Base-by-base conservation (phyloP, 148 eudicot species). In the Chenopodium formosanum region DNA sequence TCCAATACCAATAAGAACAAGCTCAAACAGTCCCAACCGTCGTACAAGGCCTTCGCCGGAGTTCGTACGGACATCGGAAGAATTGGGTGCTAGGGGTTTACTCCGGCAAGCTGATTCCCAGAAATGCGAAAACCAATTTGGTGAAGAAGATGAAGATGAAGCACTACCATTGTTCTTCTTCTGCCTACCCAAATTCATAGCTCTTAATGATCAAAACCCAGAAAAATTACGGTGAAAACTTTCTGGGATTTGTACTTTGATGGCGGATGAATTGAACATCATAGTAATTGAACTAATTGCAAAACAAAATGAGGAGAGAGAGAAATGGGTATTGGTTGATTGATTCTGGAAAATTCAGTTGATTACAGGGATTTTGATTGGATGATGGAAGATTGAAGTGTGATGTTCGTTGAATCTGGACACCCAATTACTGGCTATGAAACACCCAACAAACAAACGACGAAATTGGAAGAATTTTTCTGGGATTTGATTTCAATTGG, bases 1-100 rank as follows among this genome's bases (percentile, higher is more conserved):
- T 14, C 99, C 99, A 40, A 95, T 83, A 37, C 99, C 99, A 29
- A 95, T 79, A 0, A 95, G 91, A 63, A 95, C 60, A 16, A 95
- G 92, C 83, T 95, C 99, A 52, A 91, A 74, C 1, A 94, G 87
- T 6, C 97, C 91, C 23, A 95, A 88, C 40, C 97, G 94, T 9
- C 99, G 92, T 16, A 92, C 82, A 1, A 95, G 89, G 1, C 94
- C 94, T 0, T 89, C 92, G 17, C 91, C 91, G 84, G 89, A 81
- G 50, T 20, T 77, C 1, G 83, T 77, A 19, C 90, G 84, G 77
- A 69, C 86, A 29, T 74, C 81, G 62, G 84, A 48, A 3, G 82
- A 25, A 34, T 62, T 62, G 2, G 85, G 75, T 65, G 76, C 79
- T 23, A 87, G 81, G 7, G 87, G 73, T 70, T 84, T 87, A 27